Conservation (phyloP, 805 yeast genomes). For the Metschnikowia picachoensis region DNA sequence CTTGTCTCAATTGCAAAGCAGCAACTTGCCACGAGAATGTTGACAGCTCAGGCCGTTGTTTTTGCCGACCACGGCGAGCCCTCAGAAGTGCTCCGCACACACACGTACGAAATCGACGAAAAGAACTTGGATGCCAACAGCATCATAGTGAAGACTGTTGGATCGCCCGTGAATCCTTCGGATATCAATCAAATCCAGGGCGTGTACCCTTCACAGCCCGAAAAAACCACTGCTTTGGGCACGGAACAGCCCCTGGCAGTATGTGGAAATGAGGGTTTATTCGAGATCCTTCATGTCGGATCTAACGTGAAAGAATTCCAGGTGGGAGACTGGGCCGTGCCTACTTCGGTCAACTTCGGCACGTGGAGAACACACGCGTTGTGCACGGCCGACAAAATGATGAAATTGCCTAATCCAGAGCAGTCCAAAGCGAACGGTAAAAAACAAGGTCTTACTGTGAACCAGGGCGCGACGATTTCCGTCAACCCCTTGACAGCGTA, state of each 20-base stretch:
- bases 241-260: conserved; percentile 38
- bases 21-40: conserved; percentile 24
- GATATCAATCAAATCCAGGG: conserved; percentile 47
- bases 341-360: conserved; percentile 73
- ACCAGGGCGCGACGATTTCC: conserved; percentile 80
- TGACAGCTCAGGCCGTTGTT: conserved; percentile 61
- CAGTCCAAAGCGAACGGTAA: conserved; percentile 42
- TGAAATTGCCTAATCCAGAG: conserved; percentile 51
- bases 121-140: conserved; percentile 35
- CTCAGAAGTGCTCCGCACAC: conserved; percentile 48
- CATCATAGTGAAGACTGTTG: conserved; percentile 32
- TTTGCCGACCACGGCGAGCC: conserved; percentile 71
- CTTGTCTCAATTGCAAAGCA: conserved; percentile 6
- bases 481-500: conserved; percentile 94
- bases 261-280: conserved; percentile 21
- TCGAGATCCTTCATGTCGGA: conserved; percentile 19
- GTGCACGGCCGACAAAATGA: conserved; percentile 48
- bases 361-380: conserved; percentile 86
- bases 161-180: conserved; percentile 42
- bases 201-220: conserved; percentile 45
- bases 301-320: conserved; percentile 12
- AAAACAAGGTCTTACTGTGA: conserved; percentile 30
- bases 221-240: conserved; percentile 49
- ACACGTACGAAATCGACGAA: conserved; percentile 48
- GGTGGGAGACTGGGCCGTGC: conserved; percentile 80